These are phyloP conservation scores for Dothidotthia symphoricarpi DNA, from an alignment of 2,329 filamentous ascomycete species.

Conservation along the genomic window DNA sequence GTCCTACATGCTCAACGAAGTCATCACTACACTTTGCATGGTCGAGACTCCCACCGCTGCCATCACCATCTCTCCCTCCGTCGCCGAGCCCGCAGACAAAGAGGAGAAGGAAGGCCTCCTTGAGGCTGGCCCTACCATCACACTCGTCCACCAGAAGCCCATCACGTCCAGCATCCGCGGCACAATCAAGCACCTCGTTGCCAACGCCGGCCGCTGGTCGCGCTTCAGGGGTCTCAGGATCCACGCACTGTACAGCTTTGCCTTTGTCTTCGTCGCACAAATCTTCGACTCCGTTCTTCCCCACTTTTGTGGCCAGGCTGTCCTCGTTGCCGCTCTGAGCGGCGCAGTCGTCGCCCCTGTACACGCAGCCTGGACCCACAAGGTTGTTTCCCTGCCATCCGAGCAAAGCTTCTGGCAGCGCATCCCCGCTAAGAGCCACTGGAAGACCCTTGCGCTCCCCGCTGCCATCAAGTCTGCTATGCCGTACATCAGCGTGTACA, in stretches of 20 bases:
- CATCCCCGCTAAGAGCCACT: constrained; percentile 64
- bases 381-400: constrained; percentile 72
- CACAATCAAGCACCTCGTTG: constrained; percentile 60
- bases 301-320: constrained; percentile 45
- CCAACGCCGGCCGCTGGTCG: constrained; percentile 62
- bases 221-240: constrained; percentile 67
- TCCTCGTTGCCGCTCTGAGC: constrained; percentile 58
- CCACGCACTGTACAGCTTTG: constrained; percentile 42
- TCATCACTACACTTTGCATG: constrained; percentile 62
- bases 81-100: constrained; percentile 43
- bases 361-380: constrained; percentile 78
- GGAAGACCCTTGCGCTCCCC: constrained; percentile 67
- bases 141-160: constrained; percentile 53
- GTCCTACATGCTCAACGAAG: constrained; percentile 58
- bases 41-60: constrained; percentile 60
- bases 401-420: constrained; percentile 62
- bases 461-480: constrained; percentile 62
- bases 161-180: constrained; percentile 61
- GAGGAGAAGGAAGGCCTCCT: constrained; percentile 43
- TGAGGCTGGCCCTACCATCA: constrained; percentile 42
- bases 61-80: constrained; percentile 50
- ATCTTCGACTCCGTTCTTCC: constrained; percentile 48
- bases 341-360: constrained; percentile 65
- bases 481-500: constrained; percentile 53
- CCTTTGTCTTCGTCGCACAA: constrained; percentile 41